Base-by-base conservation (phyloP, 305 asterid species). In the Solanum aculeatissimum region DNA sequence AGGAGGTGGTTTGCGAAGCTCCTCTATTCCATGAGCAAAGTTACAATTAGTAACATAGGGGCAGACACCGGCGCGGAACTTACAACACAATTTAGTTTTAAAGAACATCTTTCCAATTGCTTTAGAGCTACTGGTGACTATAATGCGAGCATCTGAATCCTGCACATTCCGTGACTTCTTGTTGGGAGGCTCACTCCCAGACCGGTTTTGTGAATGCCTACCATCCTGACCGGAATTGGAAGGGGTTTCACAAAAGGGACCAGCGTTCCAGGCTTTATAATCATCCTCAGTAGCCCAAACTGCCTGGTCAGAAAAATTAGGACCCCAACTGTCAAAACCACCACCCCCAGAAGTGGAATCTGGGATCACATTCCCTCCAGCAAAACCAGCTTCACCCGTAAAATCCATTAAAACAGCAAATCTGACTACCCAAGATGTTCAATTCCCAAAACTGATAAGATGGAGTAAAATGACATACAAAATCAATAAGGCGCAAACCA, bases 201-300 rank as follows among this genome's bases (percentile, higher is more conserved):
- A 88, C 25, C 81, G 84, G 13, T 88, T 83, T 70, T 89, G 95
- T 19, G 92, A 88, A 23, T 70, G 81, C 84, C 93, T 88, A 70
- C 91, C 94, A 62, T 94, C 97, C 23, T 91, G 87, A 81, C 87
- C 89, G 2, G 92, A 86, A 80, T 87, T 90, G 13, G 90, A 86
- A 85, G 83, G 87, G 55, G 87, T 78, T 35, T 92, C 93, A 9
- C 86, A 69, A 1, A 90, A 91, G 12, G 87, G 87, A 86, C 91
- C 95, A 9, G 77, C 82, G 80, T 89, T 91, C 98, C 99, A 95
- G 83, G 86, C 91, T 10, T 87, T 91, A 53, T 95, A 93, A 66
- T 93, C 98, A 85, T 94, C 98, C 82, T 95, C 98, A 1, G 98
- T 94, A n/a, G 97, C 97, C 97, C 97, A 93, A 82, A 93, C 86